Evolutionary conservation across 1,284 basidiomycete genomes (phyloP).

Genomic region (Tremellales sp.): DNA sequence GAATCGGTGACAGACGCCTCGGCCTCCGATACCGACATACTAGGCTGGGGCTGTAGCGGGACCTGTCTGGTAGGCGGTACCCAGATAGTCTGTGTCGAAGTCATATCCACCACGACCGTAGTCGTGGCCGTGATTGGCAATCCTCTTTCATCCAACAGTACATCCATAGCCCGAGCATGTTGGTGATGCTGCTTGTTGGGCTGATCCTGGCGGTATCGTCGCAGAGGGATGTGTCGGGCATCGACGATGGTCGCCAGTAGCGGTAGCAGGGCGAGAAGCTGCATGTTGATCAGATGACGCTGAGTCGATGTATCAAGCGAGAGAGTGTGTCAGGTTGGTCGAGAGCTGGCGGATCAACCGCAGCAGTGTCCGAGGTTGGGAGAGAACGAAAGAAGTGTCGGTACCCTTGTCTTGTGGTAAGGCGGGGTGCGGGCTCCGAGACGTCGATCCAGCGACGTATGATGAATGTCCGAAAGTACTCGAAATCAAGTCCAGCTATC

Average conservation of each 20-base stretch:
- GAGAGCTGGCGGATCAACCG: background rate
- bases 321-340: background rate
- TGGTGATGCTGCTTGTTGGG: background rate
- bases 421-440: background rate
- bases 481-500: background rate
- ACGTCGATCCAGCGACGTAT: background rate
- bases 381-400: background rate
- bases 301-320: no score
- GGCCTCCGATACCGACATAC: background rate
- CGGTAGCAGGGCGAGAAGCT: background rate
- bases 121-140: constrained; percentile 45
- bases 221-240: background rate
- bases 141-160: constrained; percentile 31
- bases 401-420: background rate
- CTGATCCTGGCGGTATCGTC: background rate
- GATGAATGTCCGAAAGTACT: background rate
- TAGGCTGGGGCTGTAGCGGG: constrained; percentile 6
- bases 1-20: background rate
- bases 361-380: no score
- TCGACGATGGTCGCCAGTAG: background rate
- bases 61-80: constrained; percentile 33
- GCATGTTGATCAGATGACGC: background rate
- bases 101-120: constrained; percentile 38
- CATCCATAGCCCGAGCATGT: background rate
- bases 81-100: constrained; percentile 42